Evolutionary conservation across 108 stramenopile genomes (phyloP).

Genomic region (Epithemia pelagica): DNA sequence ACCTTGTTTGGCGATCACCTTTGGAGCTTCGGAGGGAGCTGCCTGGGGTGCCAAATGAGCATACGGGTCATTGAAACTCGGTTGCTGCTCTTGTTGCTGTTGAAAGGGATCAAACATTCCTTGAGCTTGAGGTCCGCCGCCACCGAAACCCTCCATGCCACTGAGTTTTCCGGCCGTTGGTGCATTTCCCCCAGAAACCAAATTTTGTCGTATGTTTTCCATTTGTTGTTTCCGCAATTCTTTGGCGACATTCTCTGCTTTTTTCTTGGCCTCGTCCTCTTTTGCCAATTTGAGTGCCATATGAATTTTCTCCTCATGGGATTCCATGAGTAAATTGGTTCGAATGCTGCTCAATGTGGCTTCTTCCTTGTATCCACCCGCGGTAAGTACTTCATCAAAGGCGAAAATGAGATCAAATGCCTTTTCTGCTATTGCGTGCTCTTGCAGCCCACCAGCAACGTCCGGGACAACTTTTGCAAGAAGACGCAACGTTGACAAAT

Average conservation of each 20-base stretch:
- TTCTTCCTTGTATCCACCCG: slow-evolving; percentile 96
- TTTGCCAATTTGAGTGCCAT: slow-evolving; percentile 88
- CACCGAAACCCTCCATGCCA: slow-evolving; percentile 65
- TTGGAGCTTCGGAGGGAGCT: slow-evolving; percentile 34
- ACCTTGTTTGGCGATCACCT: slow-evolving; percentile 83
- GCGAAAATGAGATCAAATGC: slow-evolving; percentile 98
- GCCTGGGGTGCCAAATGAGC: slow-evolving; percentile 17
- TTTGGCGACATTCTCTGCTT: slow-evolving; percentile 87
- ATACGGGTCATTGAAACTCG: slow-evolving; percentile 9
- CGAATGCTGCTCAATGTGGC: slow-evolving; percentile 81
- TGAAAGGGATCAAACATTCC: slow-evolving; percentile 34
- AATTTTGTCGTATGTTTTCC: slow-evolving; percentile 61
- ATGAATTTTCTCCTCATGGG: slow-evolving; percentile 95
- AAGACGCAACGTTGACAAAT: slow-evolving; percentile 94
- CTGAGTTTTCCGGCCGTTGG: slow-evolving; percentile 30
- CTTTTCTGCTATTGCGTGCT: slow-evolving; percentile 84
- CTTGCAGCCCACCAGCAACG: slow-evolving; percentile 86
- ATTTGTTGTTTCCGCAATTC: slow-evolving; percentile 80
- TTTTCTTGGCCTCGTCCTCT: slow-evolving; percentile 82
- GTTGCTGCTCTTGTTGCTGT: slow-evolving; percentile 17
- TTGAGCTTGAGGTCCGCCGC: slow-evolving; percentile 43
- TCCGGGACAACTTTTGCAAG: slow-evolving; percentile 98
- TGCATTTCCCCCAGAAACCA: slow-evolving; percentile 52
- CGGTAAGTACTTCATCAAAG: slow-evolving; percentile 97
- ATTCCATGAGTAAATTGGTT: slow-evolving; percentile 97